Conservation (phyloP, 352 stramenopile genomes). For the Globisporangium heterothallicum region DNA sequence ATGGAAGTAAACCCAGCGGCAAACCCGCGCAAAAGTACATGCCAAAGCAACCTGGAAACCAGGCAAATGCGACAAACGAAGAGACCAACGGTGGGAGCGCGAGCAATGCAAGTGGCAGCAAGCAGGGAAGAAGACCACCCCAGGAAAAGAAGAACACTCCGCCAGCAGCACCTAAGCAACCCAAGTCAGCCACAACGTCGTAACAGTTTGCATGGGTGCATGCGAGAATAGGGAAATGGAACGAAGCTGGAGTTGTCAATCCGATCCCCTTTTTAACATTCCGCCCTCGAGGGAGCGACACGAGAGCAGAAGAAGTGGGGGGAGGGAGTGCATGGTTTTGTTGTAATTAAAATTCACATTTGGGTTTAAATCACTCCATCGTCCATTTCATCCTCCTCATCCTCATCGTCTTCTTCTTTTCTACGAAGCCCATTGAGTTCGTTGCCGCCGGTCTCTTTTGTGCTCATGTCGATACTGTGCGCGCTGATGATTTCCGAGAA, state of each 20-base stretch:
- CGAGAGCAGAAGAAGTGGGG: too few relatives aligned
- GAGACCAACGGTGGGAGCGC: not conserved
- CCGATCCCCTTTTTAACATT: too few relatives aligned
- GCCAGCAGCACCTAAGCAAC: too few relatives aligned
- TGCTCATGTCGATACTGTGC: conserved; percentile 59
- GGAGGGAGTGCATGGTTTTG: too few relatives aligned
- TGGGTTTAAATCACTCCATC: not conserved
- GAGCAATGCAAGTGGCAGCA: not conserved
- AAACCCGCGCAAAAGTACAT: not conserved
- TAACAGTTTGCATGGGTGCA: too few relatives aligned
- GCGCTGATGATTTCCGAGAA: conserved; percentile 83
- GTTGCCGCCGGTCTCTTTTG: conserved; percentile 23
- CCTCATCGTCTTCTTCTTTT: not conserved
- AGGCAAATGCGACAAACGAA: not conserved
- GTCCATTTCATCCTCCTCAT: not conserved
- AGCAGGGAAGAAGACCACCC: too few relatives aligned
- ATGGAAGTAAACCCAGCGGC: not conserved
- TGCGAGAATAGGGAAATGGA: too few relatives aligned
- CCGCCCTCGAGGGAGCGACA: too few relatives aligned
- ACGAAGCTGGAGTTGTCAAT: too few relatives aligned
- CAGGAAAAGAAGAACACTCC: too few relatives aligned
- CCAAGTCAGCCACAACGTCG: too few relatives aligned
- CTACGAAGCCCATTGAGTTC: conserved; percentile 2
- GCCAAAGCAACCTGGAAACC: not conserved
- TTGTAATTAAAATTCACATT: too few relatives aligned